Evolutionary conservation across 2,329 filamentous ascomycete species (phyloP), one percentile per base, ranked within the genome.

Genomic region (Arthroderma sp.): DNA sequence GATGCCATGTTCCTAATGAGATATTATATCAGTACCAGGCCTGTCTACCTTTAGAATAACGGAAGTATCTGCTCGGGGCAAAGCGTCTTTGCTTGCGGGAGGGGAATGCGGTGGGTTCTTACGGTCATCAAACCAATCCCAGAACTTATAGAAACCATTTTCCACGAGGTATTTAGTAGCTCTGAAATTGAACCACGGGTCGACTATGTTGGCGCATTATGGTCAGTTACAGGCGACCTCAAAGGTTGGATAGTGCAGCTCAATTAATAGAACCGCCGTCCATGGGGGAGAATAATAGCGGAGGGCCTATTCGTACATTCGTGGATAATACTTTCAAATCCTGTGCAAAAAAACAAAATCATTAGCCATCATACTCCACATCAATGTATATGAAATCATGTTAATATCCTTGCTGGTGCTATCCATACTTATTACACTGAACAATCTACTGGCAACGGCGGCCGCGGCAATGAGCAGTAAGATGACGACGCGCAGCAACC

Each of bases 61-160:
- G 15, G 19, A 47, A 35, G 8, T n/a, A 13, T 25, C 19, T 28
- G 19, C 23, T 15, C 11, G 2, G 21, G 19, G 31, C 23, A 31
- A 31, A 15, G 25, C 25, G 23, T n/a, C 35, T n/a, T n/a, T n/a
- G 35, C 17, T n/a, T n/a, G n/a, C n/a, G 25, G 21, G 7, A 8
- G 21, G 21, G 54, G n/a, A 17, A 21, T 39, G 71, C 13, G 21
- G 19, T 21, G 39, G 17, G n/a, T 43, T 23, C 82, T 62, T 78
- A 85, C 93, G 85, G 79, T 98, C 93, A 75, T 98, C 93, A 70
- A 98, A 98, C 93, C 93, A 98, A 73, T 98, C 91, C 93, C 93
- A 98, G 73, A 98, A 98, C 73, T 87, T 90, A 74, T 95, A 94
- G 77, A 98, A 97, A 67, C 93, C 93, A 84, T 98, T 83, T 70